phyloP scores from a whole-genome alignment of 345 rosid species.

The Eucalyptus marginata region DNA sequence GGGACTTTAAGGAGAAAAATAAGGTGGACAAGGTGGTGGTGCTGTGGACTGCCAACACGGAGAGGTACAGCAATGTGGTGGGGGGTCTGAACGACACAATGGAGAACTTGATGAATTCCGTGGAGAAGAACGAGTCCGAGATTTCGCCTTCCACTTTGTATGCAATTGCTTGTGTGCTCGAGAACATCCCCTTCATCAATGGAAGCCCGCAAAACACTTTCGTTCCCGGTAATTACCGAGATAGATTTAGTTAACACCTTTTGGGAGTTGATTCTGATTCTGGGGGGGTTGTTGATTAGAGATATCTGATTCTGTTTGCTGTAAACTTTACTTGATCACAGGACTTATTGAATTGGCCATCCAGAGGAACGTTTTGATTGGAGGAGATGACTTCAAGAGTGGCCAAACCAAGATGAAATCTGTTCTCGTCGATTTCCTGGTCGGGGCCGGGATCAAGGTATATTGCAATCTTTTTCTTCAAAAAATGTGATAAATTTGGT shows the following conservation, averaged over 20 bases:
- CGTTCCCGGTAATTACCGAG: conserved; percentile 56
- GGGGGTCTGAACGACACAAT: conserved; percentile 85
- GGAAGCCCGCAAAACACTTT: conserved; percentile 99
- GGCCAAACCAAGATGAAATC: conserved; percentile 99
- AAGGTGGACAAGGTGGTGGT: conserved; percentile 87
- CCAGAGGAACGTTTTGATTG: conserved; percentile 69
- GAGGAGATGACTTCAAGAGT: conserved; percentile 99
- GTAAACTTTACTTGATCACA: background rate
- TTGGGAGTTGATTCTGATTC: background rate
- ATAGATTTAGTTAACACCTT: background rate
- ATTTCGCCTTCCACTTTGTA: conserved; percentile 91
- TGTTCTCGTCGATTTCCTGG: conserved; percentile 88
- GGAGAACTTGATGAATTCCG: conserved; percentile 74
- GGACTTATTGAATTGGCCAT: conserved; percentile 94
- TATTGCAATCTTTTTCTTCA: background rate
- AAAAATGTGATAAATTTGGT: background rate
- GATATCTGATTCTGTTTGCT: background rate
- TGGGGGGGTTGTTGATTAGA: background rate
- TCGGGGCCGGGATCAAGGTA: conserved; percentile 98
- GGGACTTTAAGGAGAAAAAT: conserved; percentile 84
- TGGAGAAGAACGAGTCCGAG: conserved; percentile 82
- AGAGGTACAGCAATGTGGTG: conserved; percentile 82
- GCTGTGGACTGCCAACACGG: conserved; percentile 98
- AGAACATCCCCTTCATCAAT: conserved; percentile 87
- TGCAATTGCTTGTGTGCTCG: conserved; percentile 83